Base-by-base conservation (phyloP, 805 yeast species). In the Komagataella kurtzmanii region DNA sequence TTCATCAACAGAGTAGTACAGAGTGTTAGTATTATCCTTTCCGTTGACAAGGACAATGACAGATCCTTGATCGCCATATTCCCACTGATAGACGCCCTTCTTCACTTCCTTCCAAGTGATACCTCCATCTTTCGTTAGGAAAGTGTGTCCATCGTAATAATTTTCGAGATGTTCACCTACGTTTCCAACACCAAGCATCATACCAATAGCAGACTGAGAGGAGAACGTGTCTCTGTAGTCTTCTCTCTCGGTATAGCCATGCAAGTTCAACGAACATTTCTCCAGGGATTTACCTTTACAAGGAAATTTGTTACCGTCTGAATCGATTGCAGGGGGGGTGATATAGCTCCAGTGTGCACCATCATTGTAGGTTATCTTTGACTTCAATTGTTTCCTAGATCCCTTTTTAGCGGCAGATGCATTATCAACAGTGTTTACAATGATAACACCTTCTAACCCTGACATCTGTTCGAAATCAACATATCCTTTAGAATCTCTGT, bases 41-140 rank as follows among this genome's bases (percentile, higher is more conserved):
- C 77, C 81, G 48, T 81, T 75, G 2, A 84, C 90, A 48, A 89
- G 63, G 1, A 86, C 88, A 51, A 90, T 68, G 44, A 90, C 75
- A 2, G 95, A 83, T 10, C 97, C 97, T 56, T 87, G 84, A 65
- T 90, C 97, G 58, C 97, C 97, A 64, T 75, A 90, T 66, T 88
- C 97, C 97, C 97, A 90, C 77, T 83, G 81, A 59, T 77, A 76
- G 1, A 81, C 77, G 3, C 91, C 90, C 54, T 82, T 77, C 56
- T 69, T 74, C 24, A 89, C 71, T 65, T 86, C 93, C 51, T 65
- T 77, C 97, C 97, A 90, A 6, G 88, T 76, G 21, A 79, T 68
- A 51, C 97, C 97, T 7, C 93, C 97, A 66, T 90, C 97, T 19
- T 76, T 71, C 8, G 95, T 83, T 51, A 90, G 62, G 63, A 74